Base-by-base conservation (phyloP, 345 rosid genomes). In the Dipteronia sinensis region DNA sequence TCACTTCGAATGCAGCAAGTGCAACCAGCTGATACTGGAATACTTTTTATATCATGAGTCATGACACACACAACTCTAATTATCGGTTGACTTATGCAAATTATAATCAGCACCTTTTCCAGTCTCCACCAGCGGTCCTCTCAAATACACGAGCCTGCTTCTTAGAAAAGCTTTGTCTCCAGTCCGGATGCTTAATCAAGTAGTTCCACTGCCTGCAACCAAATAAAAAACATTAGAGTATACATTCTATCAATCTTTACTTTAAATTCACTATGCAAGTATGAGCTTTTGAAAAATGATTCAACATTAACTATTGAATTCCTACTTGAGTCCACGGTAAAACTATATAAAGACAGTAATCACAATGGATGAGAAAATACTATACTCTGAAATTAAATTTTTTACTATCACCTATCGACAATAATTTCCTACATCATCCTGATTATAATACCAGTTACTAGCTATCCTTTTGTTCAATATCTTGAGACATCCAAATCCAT, bases 201-300 rank as follows among this genome's bases (percentile, higher is more conserved):
- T 93, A 89, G 16, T 88, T 78, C 90, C 94, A 90, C 77, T 67
- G 20, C 90, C 98, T 93, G 88, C 69, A 81, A 78, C 66, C 11
- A 38, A 31, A 29, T 40, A 20, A 22, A 31, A 62, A 11, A 20
- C 7, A 46, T 46, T 46, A 4, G 38, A 4, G 38, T 34, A 34
- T 34, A 4, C 49, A 46, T 42, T 42, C 46, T 42, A 42, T 42
- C 46, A 42, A 1, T 42, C 8, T 42, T 42, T 7, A 9, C 46
- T 42, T 42, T n/a, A n/a, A n/a, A n/a, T n/a, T n/a, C n/a, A n/a
- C n/a, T n/a, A n/a, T n/a, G n/a, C n/a, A n/a, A n/a, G n/a, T n/a
- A n/a, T n/a, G n/a, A n/a, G n/a, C n/a, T n/a, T n/a, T 3, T 31
- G 6, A 34, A 42, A 42, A 46, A 46, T 46, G 49, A 22, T 34